Evolutionary conservation across 2,329 filamentous ascomycete species (phyloP).

Genomic region (Fusarium xylarioides): DNA sequence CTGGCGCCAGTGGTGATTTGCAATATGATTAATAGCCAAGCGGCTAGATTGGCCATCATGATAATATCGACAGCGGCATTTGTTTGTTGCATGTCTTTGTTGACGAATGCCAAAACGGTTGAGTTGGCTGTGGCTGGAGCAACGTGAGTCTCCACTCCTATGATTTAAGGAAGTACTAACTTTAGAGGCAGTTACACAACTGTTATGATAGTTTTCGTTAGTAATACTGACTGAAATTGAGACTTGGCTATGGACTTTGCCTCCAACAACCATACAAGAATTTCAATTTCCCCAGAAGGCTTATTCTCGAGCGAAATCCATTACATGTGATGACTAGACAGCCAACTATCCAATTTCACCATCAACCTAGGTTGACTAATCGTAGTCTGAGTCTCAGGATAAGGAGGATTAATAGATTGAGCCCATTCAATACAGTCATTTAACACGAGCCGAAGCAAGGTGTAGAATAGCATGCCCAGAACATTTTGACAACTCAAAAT

Average conservation of each 20-base stretch:
- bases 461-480: not conserved
- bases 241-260: rapidly evolving
- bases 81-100: not conserved
- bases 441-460: not conserved
- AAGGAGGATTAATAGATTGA: not conserved
- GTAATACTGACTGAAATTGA: not conserved
- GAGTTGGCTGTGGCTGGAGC: not conserved
- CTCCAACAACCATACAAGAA: not conserved
- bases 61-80: not conserved
- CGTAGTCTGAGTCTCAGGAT: rapidly evolving
- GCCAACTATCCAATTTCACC: not conserved
- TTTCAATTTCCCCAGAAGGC: not conserved
- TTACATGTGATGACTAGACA: rapidly evolving
- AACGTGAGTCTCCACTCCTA: not conserved
- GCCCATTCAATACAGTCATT: not conserved
- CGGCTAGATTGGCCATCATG: not conserved
- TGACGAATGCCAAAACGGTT: not conserved
- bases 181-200: not conserved
- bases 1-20: not conserved
- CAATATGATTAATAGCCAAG: not conserved
- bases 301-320: not conserved
- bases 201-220: not conserved
- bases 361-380: too few species aligned
- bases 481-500: rapidly evolving
- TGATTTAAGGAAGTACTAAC: not conserved